Evolutionary conservation across 2,329 filamentous ascomycete species (phyloP).

Genomic region (Fusarium hainanense): DNA sequence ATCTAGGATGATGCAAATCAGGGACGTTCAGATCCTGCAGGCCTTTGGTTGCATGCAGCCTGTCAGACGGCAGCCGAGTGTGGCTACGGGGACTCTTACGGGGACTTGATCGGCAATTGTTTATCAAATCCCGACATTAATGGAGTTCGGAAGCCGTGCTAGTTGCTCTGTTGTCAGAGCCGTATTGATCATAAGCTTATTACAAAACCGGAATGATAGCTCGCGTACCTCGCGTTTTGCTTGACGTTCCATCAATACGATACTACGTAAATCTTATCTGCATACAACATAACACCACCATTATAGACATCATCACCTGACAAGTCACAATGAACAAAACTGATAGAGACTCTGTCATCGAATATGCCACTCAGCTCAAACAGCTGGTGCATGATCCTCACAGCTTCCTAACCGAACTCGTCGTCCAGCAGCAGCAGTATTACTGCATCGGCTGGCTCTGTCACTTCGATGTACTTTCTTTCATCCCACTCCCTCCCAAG

Average conservation of each 20-base stretch:
- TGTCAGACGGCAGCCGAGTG: slow-evolving; percentile 26
- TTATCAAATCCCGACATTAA: neutral
- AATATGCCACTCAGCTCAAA: slow-evolving; percentile 27
- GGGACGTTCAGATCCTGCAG: neutral
- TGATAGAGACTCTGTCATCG: slow-evolving; percentile 27
- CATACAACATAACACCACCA: neutral
- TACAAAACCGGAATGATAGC: slow-evolving; percentile 8
- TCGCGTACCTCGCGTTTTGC: slow-evolving; percentile 1
- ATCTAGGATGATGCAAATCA: neutral
- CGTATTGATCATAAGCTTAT: neutral
- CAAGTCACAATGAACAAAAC: slow-evolving; percentile 27
- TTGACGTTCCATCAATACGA: neutral
- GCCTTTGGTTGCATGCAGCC: neutral
- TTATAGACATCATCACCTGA: neutral
- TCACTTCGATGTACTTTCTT: slow-evolving; percentile 24
- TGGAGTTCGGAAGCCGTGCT: slow-evolving; percentile 21
- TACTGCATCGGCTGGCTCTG: slow-evolving; percentile 33
- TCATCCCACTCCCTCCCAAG: slow-evolving; percentile 6
- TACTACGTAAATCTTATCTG: neutral
- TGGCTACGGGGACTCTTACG: slow-evolving; percentile 13
- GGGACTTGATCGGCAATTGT: slow-evolving; percentile 9
- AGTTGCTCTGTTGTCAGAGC: neutral
- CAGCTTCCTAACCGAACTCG: slow-evolving; percentile 31
- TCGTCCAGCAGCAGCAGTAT: slow-evolving; percentile 32
- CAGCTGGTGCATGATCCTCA: slow-evolving; percentile 30